phyloP scores from a whole-genome alignment of 176 grass and related monocot species.

The Carex myosuroides region DNA sequence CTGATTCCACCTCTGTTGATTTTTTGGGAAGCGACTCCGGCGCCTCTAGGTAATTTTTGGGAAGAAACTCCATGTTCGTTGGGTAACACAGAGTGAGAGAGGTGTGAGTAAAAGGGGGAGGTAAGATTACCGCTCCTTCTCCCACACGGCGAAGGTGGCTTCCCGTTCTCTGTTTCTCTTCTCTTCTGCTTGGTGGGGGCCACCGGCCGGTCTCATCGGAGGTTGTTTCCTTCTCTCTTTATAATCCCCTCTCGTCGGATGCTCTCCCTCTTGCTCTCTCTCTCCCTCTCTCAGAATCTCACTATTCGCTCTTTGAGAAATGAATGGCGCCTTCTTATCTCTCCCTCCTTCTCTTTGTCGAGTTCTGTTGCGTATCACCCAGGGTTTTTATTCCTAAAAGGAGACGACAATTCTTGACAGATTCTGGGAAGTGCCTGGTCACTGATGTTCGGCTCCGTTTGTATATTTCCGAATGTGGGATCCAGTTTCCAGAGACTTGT shows the following conservation, averaged over 20 bases:
- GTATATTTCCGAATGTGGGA: background rate
- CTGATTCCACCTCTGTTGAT: constrained; percentile 26
- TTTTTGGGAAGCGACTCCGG: background rate
- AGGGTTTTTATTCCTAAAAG: background rate
- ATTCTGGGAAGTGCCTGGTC: background rate
- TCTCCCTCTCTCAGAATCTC: constrained; percentile 24
- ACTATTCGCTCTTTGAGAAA: background rate
- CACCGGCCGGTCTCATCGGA: constrained; percentile 55
- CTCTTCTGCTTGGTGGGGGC: constrained; percentile 22
- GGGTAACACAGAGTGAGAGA: background rate
- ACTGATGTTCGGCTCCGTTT: background rate
- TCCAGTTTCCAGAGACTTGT: background rate
- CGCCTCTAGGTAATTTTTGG: background rate
- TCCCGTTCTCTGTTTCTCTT: constrained; percentile 26
- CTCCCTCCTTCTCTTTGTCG: background rate
- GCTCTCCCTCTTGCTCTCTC: background rate
- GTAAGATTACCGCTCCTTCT: constrained; percentile 58
- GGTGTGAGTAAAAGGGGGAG: background rate
- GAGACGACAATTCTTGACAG: background rate
- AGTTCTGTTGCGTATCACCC: background rate
- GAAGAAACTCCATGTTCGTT: background rate
- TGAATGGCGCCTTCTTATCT: background rate
- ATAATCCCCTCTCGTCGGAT: background rate
- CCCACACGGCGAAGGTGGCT: constrained; percentile 57
- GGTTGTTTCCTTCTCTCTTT: constrained; percentile 16